Base-by-base conservation (phyloP, 805 yeast genomes). In the Yarrowia porcina region DNA sequence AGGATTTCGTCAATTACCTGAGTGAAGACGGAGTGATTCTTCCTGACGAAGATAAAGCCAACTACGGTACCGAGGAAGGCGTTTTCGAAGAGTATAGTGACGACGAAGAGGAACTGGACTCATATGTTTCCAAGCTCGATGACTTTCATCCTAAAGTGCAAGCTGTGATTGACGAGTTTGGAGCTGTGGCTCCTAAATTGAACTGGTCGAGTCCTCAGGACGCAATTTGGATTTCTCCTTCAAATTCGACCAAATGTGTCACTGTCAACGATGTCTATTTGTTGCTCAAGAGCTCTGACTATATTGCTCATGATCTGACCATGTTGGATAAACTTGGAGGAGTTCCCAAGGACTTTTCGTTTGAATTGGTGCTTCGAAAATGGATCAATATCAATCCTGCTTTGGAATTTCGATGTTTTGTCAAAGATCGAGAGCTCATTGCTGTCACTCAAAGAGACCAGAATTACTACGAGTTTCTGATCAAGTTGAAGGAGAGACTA, bases 171-270 rank as follows among this genome's bases (percentile, higher is more conserved):
- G 65, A 67, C 2, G 76, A 79, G 44, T 76, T 76, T 11, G 71
- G 81, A 0, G 75, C 83, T 0, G 90, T 91, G 2, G 80, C 90
- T 0, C 98, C 98, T 0, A 94, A 94, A 70, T 76, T 93, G 68
- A 94, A 94, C 77, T 94, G 99, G 99, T 90, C 97, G 0, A 88
- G 97, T 1, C 99, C 99, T 1, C 87, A 86, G 70, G 99, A 94
- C 75, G 89, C 98, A 1, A 82, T 86, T 0, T 94, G 98, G 99
- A 93, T 94, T 20, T 75, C 88, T 69, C 81, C 94, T 2, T 84
- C 88, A 32, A 89, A 90, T 69, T 80, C 89, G 2, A 82, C 88
- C 81, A 81, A 83, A 69, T 92, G 98, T 70, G 78, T 75, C 15
- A 81, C 80, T 32, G 84, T 87, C 0, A 81, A 86, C 38, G 99